Conservation (phyloP, 2,329 filamentous ascomycete genomes). For the Geosmithia morbida region DNA sequence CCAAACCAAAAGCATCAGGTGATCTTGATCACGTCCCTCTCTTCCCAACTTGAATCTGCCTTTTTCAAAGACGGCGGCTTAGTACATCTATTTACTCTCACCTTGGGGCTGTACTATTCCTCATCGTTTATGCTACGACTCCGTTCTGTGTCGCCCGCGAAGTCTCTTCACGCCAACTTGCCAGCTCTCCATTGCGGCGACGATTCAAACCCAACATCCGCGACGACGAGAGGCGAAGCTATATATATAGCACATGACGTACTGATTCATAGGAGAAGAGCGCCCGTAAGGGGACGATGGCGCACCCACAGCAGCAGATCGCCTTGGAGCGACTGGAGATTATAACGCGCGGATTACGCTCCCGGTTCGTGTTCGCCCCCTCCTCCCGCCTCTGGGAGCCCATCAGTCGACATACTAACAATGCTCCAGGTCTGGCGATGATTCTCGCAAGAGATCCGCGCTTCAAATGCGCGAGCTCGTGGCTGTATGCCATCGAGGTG, state of each 20-base stretch:
- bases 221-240: background rate
- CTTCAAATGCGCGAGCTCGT: conserved; percentile 41
- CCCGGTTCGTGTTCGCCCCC: conserved; percentile 25
- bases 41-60: no score
- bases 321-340: conserved; percentile 40
- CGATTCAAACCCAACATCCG: background rate
- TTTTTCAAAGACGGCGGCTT: background rate
- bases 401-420: conserved; percentile 5
- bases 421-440: conserved; percentile 23
- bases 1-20: background rate
- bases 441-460: conserved; percentile 36
- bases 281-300: conserved; percentile 17
- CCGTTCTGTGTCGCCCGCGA: background rate
- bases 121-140: background rate
- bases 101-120: background rate
- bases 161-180: background rate
- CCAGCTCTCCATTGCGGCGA: background rate
- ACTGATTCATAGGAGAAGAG: conserved; percentile 1
- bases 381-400: background rate
- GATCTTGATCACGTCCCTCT: background rate
- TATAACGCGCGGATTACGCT: conserved; percentile 39
- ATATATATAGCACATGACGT: conserved; percentile 1
- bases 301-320: conserved; percentile 30
- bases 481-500: conserved; percentile 39
- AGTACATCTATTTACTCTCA: background rate